phyloP scores from a whole-genome alignment of 1,139 yeast species.

The Debaryomyces subglobosus region DNA sequence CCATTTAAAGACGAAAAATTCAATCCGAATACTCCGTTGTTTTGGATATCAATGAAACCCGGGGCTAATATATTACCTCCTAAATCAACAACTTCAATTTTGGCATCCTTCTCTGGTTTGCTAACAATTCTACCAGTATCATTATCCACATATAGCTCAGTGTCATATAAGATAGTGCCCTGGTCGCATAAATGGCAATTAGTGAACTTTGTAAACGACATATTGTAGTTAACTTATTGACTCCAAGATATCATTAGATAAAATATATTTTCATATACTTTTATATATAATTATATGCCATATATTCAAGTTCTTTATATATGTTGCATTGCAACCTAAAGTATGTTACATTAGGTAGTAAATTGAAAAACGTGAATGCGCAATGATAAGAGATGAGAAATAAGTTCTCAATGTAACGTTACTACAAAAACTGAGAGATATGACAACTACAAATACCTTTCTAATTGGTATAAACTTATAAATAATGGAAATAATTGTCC shows the following conservation, averaged over 20 bases:
- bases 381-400: background rate
- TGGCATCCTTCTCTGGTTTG: conserved; percentile 22
- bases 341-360: conserved; percentile 6
- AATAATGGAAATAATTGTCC: background rate
- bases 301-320: background rate
- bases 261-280: background rate
- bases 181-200: conserved; percentile 57
- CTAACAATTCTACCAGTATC: conserved; percentile 46
- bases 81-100: conserved; percentile 42
- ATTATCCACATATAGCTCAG: conserved; percentile 52
- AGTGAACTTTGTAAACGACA: conserved; percentile 35
- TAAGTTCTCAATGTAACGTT: conserved; percentile 8
- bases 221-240: background rate
- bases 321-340: conserved; percentile 9
- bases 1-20: conserved; percentile 51
- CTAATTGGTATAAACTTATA: background rate
- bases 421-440: background rate
- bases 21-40: conserved; percentile 63
- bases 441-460: background rate
- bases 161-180: conserved; percentile 41
- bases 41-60: conserved; percentile 64
- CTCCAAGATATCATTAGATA: background rate
- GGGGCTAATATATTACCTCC: conserved; percentile 56
- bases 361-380: background rate
- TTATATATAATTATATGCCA: background rate